Base-by-base conservation (phyloP, 1,139 yeast genomes). In the Kodamaea suecica region DNA sequence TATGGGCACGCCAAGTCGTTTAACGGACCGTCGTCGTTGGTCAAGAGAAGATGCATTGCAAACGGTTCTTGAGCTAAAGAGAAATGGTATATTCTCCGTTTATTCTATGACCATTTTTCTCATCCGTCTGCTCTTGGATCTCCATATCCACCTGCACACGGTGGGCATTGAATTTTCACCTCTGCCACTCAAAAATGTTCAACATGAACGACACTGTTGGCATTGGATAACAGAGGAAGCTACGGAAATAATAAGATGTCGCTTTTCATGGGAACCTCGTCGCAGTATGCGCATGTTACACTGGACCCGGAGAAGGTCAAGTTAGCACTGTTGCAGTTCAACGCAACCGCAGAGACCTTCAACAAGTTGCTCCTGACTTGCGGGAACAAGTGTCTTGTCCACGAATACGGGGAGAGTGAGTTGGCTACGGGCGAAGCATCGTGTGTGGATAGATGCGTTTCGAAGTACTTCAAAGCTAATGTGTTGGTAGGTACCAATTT, bases 11-110 rank as follows among this genome's bases (percentile, higher is more conserved):
- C 69, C 33, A 69, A 61, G 45, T 79, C 84, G 49, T 84, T 79
- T 48, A 94, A 80, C 1, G 97, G 97, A 17, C 98, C 98, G 54
- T 92, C 98, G 59, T 92, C 98, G 60, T 92, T 92, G 16, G 96
- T 88, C 35, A 90, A 59, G 32, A 70, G 59, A 19, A 70, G 56
- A 45, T 69, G 75, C 76, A 70, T 70, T 31, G 28, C 14, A 9
- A 19, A 9, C 21, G 21, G 21, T 19, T 19, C 21, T 19, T 6
- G 21, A 19, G n/a, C n/a, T n/a, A n/a, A n/a, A n/a, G n/a, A n/a
- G n/a, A n/a, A n/a, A n/a, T n/a, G n/a, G n/a, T n/a, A n/a, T n/a
- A n/a, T n/a, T n/a, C n/a, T n/a, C n/a, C n/a, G n/a, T n/a, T n/a
- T n/a, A n/a, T n/a, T n/a, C n/a, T n/a, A n/a, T n/a, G n/a, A n/a